Conservation (phyloP, 2,329 filamentous ascomycete genomes). For the Fusarium sp. region DNA sequence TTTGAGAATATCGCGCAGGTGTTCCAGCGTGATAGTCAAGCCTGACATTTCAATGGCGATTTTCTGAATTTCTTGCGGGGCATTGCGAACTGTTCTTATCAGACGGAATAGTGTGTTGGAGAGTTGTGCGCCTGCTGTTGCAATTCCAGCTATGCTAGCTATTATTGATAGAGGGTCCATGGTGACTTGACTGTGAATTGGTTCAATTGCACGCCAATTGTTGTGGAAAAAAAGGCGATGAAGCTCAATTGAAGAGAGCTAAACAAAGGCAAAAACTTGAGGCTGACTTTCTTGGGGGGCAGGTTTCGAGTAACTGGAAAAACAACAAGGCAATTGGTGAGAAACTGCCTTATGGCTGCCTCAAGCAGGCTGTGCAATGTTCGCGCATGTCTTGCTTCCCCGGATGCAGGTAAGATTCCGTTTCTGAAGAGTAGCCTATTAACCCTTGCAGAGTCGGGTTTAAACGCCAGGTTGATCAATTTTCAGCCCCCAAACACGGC, state of each 20-base stretch:
- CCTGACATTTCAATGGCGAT: slow-evolving; percentile 26
- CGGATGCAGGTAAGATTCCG: slow-evolving; percentile 1
- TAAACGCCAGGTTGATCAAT: background rate
- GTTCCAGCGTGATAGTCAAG: slow-evolving; percentile 2
- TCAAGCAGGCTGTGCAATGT: slow-evolving; percentile 13
- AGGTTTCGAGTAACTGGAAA: background rate
- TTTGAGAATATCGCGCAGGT: slow-evolving; percentile 17
- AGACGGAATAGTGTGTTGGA: slow-evolving; percentile 20
- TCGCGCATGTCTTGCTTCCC: background rate
- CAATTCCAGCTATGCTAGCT: slow-evolving; percentile 31
- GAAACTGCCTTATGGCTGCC: slow-evolving; percentile 18
- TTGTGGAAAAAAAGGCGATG: too few species aligned
- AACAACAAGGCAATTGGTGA: background rate
- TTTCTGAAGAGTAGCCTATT: slow-evolving; percentile 1
- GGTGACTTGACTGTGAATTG: background rate
- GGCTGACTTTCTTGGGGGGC: background rate
- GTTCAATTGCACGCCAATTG: too few species aligned
- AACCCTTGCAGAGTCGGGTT: background rate
- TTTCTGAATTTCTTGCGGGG: slow-evolving; percentile 1
- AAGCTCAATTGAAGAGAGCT: too few species aligned
- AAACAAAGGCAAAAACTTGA: background rate
- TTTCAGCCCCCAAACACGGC: background rate
- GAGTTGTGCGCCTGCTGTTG: slow-evolving; percentile 24
- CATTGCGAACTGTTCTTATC: slow-evolving; percentile 9
- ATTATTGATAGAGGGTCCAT: slow-evolving; percentile 31